A percentile compares a stretch with the other conserved stretches of the same genome.
phyloP scores from a whole-genome alignment of 345 rosid genomes.

The Rhizophora mangle region DNA sequence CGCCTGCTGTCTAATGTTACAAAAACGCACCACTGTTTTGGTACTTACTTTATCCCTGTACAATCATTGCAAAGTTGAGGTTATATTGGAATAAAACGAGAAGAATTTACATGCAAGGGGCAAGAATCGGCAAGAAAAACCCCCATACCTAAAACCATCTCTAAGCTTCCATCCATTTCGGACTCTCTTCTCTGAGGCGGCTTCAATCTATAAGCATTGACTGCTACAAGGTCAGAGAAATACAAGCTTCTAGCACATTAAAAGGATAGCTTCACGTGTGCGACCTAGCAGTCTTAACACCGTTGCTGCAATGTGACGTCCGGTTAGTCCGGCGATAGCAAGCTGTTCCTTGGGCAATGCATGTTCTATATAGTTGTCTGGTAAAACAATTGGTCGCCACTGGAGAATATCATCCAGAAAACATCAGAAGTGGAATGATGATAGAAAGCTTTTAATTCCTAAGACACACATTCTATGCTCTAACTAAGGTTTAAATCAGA shows the following conservation, averaged over 20 bases:
- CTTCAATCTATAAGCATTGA: neutral
- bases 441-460: neutral
- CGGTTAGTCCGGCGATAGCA: conserved; percentile 67
- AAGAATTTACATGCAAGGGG: neutral
- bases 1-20: no score
- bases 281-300: conserved; percentile 77
- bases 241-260: conserved; percentile 55
- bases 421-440: neutral
- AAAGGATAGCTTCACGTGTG: conserved; percentile 78
- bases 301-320: conserved; percentile 91
- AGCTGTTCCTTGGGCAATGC: conserved; percentile 75
- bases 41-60: no score
- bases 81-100: neutral
- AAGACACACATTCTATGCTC: neutral
- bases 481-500: neutral
- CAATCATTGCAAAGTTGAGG: neutral
- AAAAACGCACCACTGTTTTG: no score
- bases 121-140: neutral
- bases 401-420: conserved; percentile 23
- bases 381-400: conserved; percentile 95
- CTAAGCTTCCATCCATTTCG: neutral
- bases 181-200: neutral
- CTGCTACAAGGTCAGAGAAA: neutral
- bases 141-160: neutral
- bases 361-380: conserved; percentile 75